Evolutionary conservation across 257 asterid genomes (phyloP), one percentile per base, ranked within the genome.

Genomic region (Gynochthodes officinalis): DNA sequence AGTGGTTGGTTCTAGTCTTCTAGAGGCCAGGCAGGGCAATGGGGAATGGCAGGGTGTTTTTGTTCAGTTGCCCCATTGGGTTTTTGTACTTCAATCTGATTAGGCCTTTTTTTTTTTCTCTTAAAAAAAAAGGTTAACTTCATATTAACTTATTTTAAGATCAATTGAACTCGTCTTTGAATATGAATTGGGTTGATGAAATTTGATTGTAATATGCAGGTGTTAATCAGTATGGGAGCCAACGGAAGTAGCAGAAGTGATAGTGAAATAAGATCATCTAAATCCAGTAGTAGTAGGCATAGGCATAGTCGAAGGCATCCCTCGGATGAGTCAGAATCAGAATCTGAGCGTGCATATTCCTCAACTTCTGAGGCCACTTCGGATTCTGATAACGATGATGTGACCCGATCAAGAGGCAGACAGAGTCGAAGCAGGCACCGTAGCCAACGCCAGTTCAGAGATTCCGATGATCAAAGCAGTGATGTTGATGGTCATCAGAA

Each of bases 281-380:
- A 40, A 4, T 59, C 57, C 44, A 59, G 70, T 25, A 40, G 69
- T 7, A 58, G 69, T 7, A 58, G 78, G 33, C 79, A 2, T 6
- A 54, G 27, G 9, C 30, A 5, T 27, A 62, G 82, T 9, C 75
- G 46, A n/a, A n/a, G n/a, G 59, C 61, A 27, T 62, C 67, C 59
- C 52, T 67, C 79, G 62, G 76, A 64, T 11, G 77, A 66, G 18
- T 60, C 67, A 14, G 79, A 71, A 32, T 54, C 82, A 27, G 82
- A 80, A 2, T 61, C 74, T 23, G 84, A 73, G 25, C 59, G 25
- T 35, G 48, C 80, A 5, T 62, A 78, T 64, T 82, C 62, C 60
- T 55, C 83, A 14, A 76, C n/a, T 30, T 84, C 87, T 12, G 80
- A 72, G 46, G 76, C 80, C 30, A 78, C 63, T 23, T 73, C 74